Percentiles rank a stretch among this genome's conserved stretches.
These are phyloP conservation scores for Diaporthe velutina DNA, from an alignment of 2,329 filamentous ascomycete genomes.

Conservation along the genomic window DNA sequence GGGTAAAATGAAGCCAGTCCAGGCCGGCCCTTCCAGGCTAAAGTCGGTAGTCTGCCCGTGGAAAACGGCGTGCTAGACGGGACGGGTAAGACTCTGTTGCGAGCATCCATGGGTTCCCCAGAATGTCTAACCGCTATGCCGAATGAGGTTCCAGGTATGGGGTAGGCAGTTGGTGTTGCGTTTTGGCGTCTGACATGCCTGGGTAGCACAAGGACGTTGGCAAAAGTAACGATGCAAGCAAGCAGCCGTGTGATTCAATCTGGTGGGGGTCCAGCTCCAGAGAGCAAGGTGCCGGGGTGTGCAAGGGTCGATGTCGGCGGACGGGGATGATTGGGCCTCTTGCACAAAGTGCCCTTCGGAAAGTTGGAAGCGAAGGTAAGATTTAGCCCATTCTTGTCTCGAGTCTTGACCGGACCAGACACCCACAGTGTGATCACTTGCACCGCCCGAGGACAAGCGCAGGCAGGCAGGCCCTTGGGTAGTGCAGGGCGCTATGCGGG, in stretches of 20 bases:
- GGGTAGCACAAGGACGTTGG: constrained; percentile 25
- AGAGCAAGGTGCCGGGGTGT: constrained; percentile 21
- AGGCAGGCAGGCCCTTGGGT: constrained; percentile 19
- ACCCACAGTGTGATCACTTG: constrained; percentile 14
- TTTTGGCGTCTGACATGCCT: constrained; percentile 31
- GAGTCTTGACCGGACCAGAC: constrained; percentile 8
- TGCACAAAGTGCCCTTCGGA: constrained; percentile 10
- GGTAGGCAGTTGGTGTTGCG: constrained; percentile 17
- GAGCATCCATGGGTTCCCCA: constrained; percentile 30
- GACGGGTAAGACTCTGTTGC: constrained; percentile 35
- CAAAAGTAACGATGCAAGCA: constrained; percentile 26
- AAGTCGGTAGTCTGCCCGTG: constrained; percentile 46
- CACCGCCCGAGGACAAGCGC: constrained; percentile 3
- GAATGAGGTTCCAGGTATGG: constrained; percentile 22
- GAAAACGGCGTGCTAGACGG: constrained; percentile 44
- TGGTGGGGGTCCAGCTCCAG: constrained; percentile 37
- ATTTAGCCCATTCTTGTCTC: constrained; percentile 19
- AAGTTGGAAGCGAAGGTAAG: constrained; percentile 30
- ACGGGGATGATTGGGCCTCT: constrained; percentile 20
- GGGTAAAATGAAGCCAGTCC: constrained; percentile 52
- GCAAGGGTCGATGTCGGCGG: background rate
- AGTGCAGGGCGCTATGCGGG: constrained; percentile 19
- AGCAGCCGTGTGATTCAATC: constrained; percentile 34
- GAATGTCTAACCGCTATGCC: constrained; percentile 21
- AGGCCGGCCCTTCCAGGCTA: constrained; percentile 59